Conservation (phyloP, 164 flowering plant genomes). For the Magnolia sinica region DNA sequence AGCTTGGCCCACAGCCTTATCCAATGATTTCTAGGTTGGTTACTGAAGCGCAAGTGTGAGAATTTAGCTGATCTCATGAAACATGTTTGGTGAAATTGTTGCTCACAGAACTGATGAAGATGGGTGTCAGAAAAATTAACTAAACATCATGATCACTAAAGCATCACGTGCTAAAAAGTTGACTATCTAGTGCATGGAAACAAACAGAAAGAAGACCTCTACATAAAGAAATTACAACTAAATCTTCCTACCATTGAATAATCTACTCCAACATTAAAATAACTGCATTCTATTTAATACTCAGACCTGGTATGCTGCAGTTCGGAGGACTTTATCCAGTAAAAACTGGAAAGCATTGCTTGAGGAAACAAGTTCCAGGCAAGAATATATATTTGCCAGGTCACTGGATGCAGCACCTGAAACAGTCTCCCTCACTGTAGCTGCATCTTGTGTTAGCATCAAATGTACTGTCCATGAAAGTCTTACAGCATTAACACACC, state of each 20-base stretch:
- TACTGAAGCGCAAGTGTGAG: background rate
- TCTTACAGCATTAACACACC: constrained; percentile 67
- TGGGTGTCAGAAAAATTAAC: background rate
- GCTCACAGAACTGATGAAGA: background rate
- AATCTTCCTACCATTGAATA: background rate
- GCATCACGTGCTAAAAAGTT: background rate
- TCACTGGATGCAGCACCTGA: constrained; percentile 55
- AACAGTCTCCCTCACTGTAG: constrained; percentile 38
- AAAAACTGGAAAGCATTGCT: constrained; percentile 84
- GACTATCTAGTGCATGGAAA: background rate
- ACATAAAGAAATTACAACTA: background rate
- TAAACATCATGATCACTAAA: background rate
- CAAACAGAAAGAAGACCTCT: background rate
- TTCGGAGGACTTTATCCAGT: constrained; percentile 72
- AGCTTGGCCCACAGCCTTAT: too few species aligned
- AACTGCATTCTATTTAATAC: background rate
- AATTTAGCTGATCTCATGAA: background rate
- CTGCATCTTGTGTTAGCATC: constrained; percentile 62
- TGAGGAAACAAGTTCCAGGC: constrained; percentile 70
- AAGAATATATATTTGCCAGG: constrained; percentile 44
- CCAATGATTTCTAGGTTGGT: background rate
- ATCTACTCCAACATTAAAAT: background rate
- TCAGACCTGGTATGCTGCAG: constrained; percentile 89
- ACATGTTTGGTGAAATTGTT: background rate
- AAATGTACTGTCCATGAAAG: constrained; percentile 91